These are phyloP conservation scores for Byssochlamys sp. DNA, from an alignment of 2,329 filamentous ascomycete genomes.

Conservation along the genomic window DNA sequence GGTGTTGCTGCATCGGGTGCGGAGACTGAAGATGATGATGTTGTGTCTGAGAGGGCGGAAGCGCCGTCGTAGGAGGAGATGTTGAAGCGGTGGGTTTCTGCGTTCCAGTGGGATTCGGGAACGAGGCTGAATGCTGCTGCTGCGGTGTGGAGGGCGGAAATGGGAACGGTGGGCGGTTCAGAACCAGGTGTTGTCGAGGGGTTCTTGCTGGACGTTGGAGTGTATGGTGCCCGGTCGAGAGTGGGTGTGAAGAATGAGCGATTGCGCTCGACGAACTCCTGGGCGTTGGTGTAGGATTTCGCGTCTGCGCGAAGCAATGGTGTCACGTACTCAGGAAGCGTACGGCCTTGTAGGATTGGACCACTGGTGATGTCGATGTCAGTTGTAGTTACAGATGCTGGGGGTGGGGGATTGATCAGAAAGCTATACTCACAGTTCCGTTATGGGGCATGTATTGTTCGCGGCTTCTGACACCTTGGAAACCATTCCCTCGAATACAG, in stretches of 20 bases:
- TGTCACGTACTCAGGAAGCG: constrained; percentile 40
- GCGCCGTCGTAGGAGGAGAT: constrained; percentile 27
- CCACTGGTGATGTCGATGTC: constrained; percentile 11
- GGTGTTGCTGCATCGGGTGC: background rate
- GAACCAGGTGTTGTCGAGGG: constrained; percentile 7
- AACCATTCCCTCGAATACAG: constrained; percentile 32
- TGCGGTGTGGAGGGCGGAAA: constrained; percentile 35
- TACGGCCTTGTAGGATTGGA: constrained; percentile 21
- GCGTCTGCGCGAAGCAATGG: constrained; percentile 45
- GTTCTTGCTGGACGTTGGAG: constrained; percentile 9
- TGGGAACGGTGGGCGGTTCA: constrained; percentile 14
- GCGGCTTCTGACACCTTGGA: constrained; percentile 21
- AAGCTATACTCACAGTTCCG: constrained; percentile 20
- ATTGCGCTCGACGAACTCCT: constrained; percentile 48
- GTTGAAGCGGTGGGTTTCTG: constrained; percentile 31
- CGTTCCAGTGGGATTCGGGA: constrained; percentile 31
- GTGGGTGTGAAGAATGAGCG: constrained; percentile 47
- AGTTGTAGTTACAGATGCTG: background rate
- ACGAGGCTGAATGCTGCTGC: constrained; percentile 36
- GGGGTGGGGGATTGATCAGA: no score
- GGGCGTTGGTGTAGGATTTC: constrained; percentile 48
- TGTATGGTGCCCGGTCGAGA: constrained; percentile 18
- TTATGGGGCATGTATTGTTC: constrained; percentile 12
- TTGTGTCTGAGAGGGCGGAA: constrained; percentile 3
- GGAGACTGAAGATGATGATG: background rate